These are phyloP conservation scores for Boletus smithii DNA, from an alignment of 1,284 basidiomycete genomes.

Conservation along the genomic window DNA sequence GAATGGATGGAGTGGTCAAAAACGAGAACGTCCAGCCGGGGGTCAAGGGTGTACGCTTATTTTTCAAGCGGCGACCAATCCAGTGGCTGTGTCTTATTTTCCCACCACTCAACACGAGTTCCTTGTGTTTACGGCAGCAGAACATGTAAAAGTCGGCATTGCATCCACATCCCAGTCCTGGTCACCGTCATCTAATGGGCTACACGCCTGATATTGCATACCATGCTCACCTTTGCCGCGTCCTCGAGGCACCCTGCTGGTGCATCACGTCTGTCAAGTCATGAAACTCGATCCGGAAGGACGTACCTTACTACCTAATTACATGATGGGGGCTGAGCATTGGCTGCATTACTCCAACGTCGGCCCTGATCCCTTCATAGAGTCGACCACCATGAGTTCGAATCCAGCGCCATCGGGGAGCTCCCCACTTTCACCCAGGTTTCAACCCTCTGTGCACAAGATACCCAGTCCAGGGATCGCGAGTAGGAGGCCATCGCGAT, in stretches of 20 bases:
- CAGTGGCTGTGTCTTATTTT: constrained; percentile 27
- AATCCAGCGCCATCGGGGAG: neutral
- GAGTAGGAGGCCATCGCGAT: constrained; percentile 37
- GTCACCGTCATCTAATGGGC: neutral
- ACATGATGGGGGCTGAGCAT: neutral
- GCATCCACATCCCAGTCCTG: too few relatives aligned
- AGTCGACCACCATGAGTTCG: constrained; percentile 15
- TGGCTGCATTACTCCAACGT: too few relatives aligned
- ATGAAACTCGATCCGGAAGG: neutral
- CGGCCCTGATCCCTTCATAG: neutral
- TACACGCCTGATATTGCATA: neutral
- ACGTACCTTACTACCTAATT: constrained; percentile 1
- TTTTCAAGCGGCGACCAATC: constrained; percentile 36
- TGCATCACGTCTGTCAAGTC: neutral
- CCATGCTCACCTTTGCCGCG: neutral
- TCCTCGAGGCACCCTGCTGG: constrained; percentile 10
- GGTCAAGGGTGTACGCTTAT: constrained; percentile 40
- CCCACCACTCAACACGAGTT: constrained; percentile 16
- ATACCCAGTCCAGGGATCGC: constrained; percentile 43
- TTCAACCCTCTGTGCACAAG: constrained; percentile 42
- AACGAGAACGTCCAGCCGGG: constrained; percentile 34
- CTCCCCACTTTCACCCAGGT: constrained; percentile 25
- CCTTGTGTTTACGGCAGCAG: constrained; percentile 13
- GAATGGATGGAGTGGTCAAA: constrained; percentile 36
- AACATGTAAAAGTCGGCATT: constrained; percentile 12